Evolutionary conservation across 768 basidiomycete species (phyloP).

Genomic region (Amyloporia xantha): DNA sequence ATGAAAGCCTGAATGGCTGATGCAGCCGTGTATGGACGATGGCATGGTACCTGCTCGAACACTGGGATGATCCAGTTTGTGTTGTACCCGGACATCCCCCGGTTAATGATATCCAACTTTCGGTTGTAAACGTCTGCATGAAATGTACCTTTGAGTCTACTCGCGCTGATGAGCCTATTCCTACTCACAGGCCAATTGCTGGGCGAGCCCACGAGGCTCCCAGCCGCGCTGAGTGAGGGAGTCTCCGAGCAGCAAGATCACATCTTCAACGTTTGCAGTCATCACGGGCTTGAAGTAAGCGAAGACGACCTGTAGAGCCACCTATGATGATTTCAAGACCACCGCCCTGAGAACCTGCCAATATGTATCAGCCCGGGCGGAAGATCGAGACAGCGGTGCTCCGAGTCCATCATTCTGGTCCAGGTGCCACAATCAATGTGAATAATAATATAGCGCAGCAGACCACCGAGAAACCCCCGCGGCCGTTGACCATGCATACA

Average conservation of each 20-base stretch:
- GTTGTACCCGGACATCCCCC: conserved; percentile 81
- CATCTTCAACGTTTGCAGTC: conserved; percentile 54
- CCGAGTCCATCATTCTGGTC: too few relatives aligned
- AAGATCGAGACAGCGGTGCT: too few relatives aligned
- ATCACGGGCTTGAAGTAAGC: conserved; percentile 26
- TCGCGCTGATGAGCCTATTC: conserved; percentile 26
- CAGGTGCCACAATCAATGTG: neutral
- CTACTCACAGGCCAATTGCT: conserved; percentile 52
- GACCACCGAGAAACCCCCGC: too few relatives aligned
- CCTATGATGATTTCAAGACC: too few relatives aligned
- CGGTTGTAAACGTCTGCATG: conserved; percentile 72
- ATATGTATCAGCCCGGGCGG: too few relatives aligned
- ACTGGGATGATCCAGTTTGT: conserved; percentile 81
- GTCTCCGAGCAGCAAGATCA: conserved; percentile 73
- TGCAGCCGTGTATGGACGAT: conserved; percentile 8
- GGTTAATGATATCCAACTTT: conserved; percentile 83
- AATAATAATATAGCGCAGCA: too few relatives aligned
- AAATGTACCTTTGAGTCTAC: neutral
- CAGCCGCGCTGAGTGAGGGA: conserved; percentile 72
- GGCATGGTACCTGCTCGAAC: conserved; percentile 67
- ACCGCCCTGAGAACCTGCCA: too few relatives aligned
- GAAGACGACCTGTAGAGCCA: too few relatives aligned
- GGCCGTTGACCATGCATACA: too few relatives aligned
- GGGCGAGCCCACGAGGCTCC: conserved; percentile 55
- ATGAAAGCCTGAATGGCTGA: neutral